Percentiles rank a stretch among this genome's conserved stretches.
These are phyloP conservation scores for Thelonectria discophora DNA, from an alignment of 2,329 filamentous ascomycete genomes.

Conservation along the genomic window DNA sequence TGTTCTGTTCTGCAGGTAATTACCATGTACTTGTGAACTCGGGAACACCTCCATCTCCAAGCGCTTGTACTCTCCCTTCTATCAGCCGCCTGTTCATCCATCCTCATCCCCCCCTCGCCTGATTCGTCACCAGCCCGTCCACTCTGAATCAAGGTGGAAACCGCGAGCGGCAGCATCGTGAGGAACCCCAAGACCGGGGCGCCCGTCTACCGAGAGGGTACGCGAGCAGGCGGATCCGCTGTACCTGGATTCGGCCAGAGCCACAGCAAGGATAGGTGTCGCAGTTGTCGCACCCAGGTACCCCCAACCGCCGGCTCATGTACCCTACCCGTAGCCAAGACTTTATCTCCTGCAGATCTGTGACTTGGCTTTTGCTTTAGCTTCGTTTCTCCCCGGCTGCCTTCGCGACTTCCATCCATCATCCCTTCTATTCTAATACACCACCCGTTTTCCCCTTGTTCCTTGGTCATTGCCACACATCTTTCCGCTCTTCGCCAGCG, in stretches of 20 bases:
- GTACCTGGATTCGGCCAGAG: not conserved
- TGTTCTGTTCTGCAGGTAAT: too few species aligned
- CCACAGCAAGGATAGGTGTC: too few species aligned
- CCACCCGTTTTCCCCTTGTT: too few species aligned
- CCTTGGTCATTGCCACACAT: conserved; percentile 2
- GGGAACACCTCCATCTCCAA: too few species aligned
- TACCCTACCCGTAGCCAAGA: conserved; percentile 16
- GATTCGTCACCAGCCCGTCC: conserved; percentile 32
- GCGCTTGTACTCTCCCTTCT: too few species aligned
- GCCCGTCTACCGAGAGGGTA: conserved; percentile 11
- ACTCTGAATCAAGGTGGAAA: conserved; percentile 36
- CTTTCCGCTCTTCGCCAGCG: conserved; percentile 12
- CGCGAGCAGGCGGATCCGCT: not conserved
- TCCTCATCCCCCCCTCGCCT: conserved; percentile 20
- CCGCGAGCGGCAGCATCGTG: conserved; percentile 13
- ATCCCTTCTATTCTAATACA: conserved; percentile 3
- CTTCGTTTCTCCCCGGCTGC: conserved; percentile 2
- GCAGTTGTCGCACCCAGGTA: not conserved
- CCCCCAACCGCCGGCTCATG: conserved; percentile 20
- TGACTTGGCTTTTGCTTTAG: conserved; percentile 40
- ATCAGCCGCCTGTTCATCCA: not conserved
- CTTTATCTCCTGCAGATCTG: conserved; percentile 34
- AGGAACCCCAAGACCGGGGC: conserved; percentile 7
- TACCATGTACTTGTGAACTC: too few species aligned
- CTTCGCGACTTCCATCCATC: conserved; percentile 11